phyloP scores from a whole-genome alignment of 495 filamentous ascomycete genomes.

The Hyphodiscus hymeniophilus region DNA sequence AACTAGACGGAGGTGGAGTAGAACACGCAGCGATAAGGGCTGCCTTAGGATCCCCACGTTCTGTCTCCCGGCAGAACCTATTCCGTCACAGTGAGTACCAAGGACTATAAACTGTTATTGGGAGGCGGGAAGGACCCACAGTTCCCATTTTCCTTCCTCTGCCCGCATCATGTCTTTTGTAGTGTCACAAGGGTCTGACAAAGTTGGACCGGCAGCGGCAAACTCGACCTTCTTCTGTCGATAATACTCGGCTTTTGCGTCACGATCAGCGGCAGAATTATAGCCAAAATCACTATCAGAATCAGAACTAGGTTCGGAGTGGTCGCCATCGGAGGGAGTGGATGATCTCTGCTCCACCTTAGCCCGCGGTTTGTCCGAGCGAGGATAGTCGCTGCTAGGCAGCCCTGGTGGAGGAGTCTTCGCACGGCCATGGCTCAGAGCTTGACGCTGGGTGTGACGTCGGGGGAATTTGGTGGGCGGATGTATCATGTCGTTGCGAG shows the following conservation, averaged over 20 bases:
- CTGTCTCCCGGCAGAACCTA: not conserved
- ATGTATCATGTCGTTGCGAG: not conserved
- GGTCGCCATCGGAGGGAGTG: not conserved
- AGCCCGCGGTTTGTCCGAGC: slow-evolving; percentile 1
- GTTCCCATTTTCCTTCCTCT: slow-evolving; percentile 1
- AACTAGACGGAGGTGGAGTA: no score
- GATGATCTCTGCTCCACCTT: slow-evolving; percentile 5
- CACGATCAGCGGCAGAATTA: slow-evolving; percentile 1
- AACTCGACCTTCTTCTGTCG: not conserved
- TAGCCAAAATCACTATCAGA: slow-evolving; percentile 6
- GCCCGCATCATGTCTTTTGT: slow-evolving; percentile 1
- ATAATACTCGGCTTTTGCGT: slow-evolving; percentile 2
- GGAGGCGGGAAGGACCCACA: slow-evolving; percentile 2
- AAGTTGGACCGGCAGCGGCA: not conserved
- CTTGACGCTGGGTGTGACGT: slow-evolving; percentile 8
- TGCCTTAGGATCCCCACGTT: not conserved
- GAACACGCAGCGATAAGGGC: no score
- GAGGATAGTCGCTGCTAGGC: slow-evolving; percentile 1
- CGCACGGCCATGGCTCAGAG: slow-evolving; percentile 4
- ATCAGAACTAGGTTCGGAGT: slow-evolving; percentile 4
- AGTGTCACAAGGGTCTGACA: slow-evolving; percentile 3
- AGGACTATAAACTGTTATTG: not conserved
- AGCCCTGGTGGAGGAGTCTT: not conserved
- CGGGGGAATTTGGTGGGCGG: not conserved
- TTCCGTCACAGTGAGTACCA: not conserved